These are phyloP conservation scores for Backusella australiensis DNA, from an alignment of 192 early-diverging fungal genomes.

Conservation along the genomic window DNA sequence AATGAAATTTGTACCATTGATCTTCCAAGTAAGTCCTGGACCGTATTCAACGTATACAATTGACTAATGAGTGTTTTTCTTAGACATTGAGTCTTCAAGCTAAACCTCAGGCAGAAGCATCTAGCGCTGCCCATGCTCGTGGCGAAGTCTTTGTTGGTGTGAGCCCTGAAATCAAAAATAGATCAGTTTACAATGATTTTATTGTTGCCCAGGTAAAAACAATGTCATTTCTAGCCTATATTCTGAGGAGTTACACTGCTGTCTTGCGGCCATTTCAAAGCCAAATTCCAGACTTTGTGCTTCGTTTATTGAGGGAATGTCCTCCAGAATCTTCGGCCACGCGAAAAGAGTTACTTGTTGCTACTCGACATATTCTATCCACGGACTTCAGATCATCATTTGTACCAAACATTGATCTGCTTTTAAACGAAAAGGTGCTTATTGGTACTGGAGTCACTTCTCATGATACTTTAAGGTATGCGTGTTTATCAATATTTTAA, in stretches of 20 bases:
- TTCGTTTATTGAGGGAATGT: constrained; percentile 87
- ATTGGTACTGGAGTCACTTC: constrained; percentile 92
- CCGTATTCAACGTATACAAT: not conserved
- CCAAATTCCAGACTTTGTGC: constrained; percentile 84
- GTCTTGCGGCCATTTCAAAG: constrained; percentile 72
- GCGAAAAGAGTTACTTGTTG: constrained; percentile 94
- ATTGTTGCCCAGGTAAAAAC: constrained; percentile 98
- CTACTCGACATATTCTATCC: constrained; percentile 90
- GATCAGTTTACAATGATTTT: constrained; percentile 78
- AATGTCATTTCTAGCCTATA: constrained; percentile 96
- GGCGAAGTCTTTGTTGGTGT: constrained; percentile 79
- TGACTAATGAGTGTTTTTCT: not conserved
- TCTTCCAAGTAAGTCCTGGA: constrained; percentile 64
- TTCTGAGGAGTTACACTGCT: constrained; percentile 76
- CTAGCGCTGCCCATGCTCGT: constrained; percentile 42
- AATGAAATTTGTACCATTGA: constrained; percentile 82
- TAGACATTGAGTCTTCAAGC: constrained; percentile 57
- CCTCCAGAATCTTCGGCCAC: constrained; percentile 91
- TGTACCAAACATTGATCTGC: constrained; percentile 86
- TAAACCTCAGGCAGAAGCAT: constrained; percentile 53
- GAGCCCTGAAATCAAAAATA: constrained; percentile 69
- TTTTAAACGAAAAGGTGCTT: constrained; percentile 92
- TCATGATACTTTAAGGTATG: constrained; percentile 82
- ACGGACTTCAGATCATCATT: constrained; percentile 90
- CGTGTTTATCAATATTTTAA: not conserved